phyloP scores from a whole-genome alignment of 495 filamentous ascomycete genomes.

The Penicillium odoratum region DNA sequence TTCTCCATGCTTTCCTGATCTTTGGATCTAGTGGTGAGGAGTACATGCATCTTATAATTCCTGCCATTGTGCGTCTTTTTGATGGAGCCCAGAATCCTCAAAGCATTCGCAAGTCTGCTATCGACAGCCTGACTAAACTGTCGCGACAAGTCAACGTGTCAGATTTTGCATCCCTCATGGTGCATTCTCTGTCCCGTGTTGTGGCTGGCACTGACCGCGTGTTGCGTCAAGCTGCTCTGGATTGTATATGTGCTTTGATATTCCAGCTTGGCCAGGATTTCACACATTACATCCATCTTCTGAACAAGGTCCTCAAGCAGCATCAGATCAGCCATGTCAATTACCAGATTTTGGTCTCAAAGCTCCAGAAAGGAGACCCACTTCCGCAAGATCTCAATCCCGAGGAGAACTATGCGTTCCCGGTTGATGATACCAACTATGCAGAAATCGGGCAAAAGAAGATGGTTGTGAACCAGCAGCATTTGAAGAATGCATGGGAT shows the following conservation, averaged over 20 bases:
- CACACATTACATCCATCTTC: conserved; percentile 83
- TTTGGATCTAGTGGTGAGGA: conserved; percentile 96
- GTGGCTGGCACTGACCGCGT: conserved; percentile 68
- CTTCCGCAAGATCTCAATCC: conserved; percentile 92
- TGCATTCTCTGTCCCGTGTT: conserved; percentile 83
- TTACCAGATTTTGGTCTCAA: conserved; percentile 86
- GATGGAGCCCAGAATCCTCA: conserved; percentile 77
- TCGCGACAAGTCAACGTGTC: conserved; percentile 96
- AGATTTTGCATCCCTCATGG: conserved; percentile 91
- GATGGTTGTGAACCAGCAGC: conserved; percentile 91
- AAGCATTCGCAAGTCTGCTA: conserved; percentile 79
- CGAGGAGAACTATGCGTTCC: conserved; percentile 77
- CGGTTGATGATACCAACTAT: conserved; percentile 72
- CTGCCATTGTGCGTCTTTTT: conserved; percentile 89
- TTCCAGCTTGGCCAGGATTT: conserved; percentile 96
- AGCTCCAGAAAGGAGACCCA: conserved; percentile 89
- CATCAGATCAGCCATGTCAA: conserved; percentile 78
- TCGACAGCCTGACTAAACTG: conserved; percentile 93
- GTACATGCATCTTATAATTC: conserved; percentile 99
- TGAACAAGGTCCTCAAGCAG: conserved; percentile 71
- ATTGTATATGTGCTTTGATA: conserved; percentile 92
- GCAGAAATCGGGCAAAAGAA: conserved; percentile 90
- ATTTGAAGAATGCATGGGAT: conserved; percentile 97
- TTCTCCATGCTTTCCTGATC: conserved; percentile 91
- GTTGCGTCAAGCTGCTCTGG: conserved; percentile 81